These are phyloP conservation scores for Podila epicladia DNA, from an alignment of 192 early-diverging fungal species.

Conservation along the genomic window DNA sequence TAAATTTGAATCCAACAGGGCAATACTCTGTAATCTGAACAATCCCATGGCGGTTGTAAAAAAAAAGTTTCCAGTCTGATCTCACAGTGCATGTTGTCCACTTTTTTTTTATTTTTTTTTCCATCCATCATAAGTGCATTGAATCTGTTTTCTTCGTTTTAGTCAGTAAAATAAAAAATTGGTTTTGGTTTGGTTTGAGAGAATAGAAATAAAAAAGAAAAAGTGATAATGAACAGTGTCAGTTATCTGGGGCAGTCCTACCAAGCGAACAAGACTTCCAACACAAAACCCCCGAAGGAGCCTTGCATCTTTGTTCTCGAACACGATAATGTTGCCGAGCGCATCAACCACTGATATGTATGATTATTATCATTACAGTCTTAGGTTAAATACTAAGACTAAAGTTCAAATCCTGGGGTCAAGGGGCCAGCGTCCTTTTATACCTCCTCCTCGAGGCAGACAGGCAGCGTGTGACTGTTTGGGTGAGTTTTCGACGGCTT, in stretches of 20 bases:
- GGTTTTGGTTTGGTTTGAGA: not conserved
- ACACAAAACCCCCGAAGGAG: constrained; percentile 6
- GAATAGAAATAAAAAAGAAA: not conserved
- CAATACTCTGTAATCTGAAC: too few relatives aligned
- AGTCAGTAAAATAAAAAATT: not conserved
- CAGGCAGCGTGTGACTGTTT: too few relatives aligned
- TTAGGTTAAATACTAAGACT: constrained; percentile 56
- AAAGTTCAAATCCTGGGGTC: constrained; percentile 32
- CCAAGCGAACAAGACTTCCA: constrained; percentile 21
- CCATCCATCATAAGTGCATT: too few relatives aligned
- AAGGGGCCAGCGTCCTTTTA: constrained; percentile 17
- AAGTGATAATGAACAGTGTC: constrained; percentile 23
- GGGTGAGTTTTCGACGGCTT: too few relatives aligned
- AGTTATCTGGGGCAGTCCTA: constrained; percentile 50
- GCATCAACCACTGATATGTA: constrained; percentile 57
- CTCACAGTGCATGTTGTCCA: too few relatives aligned
- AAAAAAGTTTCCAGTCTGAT: too few relatives aligned
- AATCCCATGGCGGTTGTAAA: too few relatives aligned
- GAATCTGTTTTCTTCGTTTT: too few relatives aligned
- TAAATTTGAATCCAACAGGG: too few relatives aligned
- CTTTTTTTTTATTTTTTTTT: too few relatives aligned
- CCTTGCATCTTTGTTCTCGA: not conserved
- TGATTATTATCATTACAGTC: constrained; percentile 58
- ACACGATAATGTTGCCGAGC: constrained; percentile 33
- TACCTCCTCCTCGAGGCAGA: not conserved